These are phyloP conservation scores for Drechslera avenae DNA, from an alignment of 2,329 filamentous ascomycete genomes.

Conservation along the genomic window DNA sequence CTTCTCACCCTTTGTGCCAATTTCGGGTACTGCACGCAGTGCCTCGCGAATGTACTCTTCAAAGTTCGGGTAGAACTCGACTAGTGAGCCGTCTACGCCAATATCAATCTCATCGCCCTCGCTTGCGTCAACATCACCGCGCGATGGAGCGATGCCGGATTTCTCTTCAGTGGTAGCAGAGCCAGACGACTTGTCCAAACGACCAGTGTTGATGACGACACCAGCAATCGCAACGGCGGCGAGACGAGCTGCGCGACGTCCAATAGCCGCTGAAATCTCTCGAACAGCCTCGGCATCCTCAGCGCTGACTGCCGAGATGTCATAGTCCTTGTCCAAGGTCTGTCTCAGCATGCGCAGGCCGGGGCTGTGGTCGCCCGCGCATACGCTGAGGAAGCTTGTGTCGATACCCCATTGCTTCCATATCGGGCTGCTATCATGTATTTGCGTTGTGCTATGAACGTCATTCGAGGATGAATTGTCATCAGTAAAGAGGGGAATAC, in stretches of 20 bases:
- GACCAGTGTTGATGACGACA: constrained; percentile 79
- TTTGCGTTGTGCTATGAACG: constrained; percentile 67
- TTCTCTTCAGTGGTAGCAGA: constrained; percentile 48
- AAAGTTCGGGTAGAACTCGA: constrained; percentile 95
- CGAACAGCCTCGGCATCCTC: constrained; percentile 92
- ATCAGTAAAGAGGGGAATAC: constrained; percentile 75
- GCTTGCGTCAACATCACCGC: constrained; percentile 45
- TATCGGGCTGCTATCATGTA: constrained; percentile 63
- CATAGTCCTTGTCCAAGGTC: constrained; percentile 75
- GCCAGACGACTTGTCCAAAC: constrained; percentile 55
- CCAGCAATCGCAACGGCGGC: constrained; percentile 87
- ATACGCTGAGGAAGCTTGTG: constrained; percentile 85
- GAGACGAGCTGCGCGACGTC: constrained; percentile 83
- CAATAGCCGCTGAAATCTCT: constrained; percentile 79
- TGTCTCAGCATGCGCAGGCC: constrained; percentile 76
- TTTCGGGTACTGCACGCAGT: constrained; percentile 73
- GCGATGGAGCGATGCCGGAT: constrained; percentile 37
- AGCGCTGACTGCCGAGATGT: constrained; percentile 74
- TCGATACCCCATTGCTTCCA: constrained; percentile 88
- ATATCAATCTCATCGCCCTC: constrained; percentile 79
- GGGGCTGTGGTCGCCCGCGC: constrained; percentile 77
- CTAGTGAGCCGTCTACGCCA: constrained; percentile 90
- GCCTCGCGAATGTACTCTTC: constrained; percentile 86
- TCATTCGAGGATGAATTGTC: constrained; percentile 74
- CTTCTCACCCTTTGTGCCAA: constrained; percentile 79